phyloP scores from a whole-genome alignment of 1,139 yeast genomes.

The Nakaseomyces sp. region DNA sequence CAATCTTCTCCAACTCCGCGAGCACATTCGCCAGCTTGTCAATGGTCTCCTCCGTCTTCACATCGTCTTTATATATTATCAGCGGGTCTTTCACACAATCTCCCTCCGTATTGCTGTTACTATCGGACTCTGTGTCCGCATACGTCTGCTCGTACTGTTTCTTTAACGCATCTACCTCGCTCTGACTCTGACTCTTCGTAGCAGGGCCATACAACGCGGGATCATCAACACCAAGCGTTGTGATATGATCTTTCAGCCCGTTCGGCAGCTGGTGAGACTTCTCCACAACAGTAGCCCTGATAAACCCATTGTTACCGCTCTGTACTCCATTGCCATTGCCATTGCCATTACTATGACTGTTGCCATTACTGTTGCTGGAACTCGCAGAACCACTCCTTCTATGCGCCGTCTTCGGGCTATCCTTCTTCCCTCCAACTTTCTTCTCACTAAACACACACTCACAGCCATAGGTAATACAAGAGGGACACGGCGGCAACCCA shows the following conservation, averaged over 20 bases:
- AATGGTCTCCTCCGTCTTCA: neutral
- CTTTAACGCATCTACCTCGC: neutral
- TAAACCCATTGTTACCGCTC: no score
- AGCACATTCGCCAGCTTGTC: neutral
- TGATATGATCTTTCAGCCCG: neutral
- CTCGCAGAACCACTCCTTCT: neutral
- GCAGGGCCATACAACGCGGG: neutral
- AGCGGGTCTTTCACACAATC: neutral
- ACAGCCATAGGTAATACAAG: constrained; percentile 28
- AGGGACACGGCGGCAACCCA: constrained; percentile 35
- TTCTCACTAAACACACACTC: constrained; percentile 18
- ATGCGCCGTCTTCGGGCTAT: neutral
- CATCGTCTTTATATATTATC: constrained; percentile 1
- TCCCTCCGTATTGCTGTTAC: neutral
- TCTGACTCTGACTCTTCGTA: neutral
- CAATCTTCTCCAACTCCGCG: neutral
- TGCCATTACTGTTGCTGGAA: neutral
- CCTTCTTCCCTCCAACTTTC: neutral
- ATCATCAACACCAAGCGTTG: neutral
- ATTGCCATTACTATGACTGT: no score
- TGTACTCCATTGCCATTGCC: neutral
- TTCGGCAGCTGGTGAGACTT: neutral
- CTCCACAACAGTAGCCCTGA: neutral
- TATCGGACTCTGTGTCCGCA: constrained; percentile 2
- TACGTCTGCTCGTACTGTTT: neutral